Evolutionary conservation across 2,329 filamentous ascomycete species (phyloP).

Genomic region (Lachnellula hyalina): DNA sequence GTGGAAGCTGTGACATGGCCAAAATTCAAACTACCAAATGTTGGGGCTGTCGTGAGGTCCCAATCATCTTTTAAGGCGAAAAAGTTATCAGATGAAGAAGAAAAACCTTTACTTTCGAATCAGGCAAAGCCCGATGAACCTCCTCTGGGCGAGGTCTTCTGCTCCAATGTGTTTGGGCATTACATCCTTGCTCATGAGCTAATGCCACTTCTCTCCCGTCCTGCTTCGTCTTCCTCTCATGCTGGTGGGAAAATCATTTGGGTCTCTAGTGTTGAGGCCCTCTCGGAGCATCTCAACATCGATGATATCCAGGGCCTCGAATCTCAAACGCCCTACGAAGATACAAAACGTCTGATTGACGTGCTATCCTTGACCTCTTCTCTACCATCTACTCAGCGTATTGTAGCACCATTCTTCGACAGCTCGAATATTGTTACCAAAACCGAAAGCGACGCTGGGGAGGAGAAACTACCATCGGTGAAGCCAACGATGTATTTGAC

Average conservation of each 20-base stretch:
- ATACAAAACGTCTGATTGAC: constrained; percentile 82
- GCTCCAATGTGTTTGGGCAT: constrained; percentile 91
- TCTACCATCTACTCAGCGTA: constrained; percentile 57
- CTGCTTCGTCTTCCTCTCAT: constrained; percentile 19
- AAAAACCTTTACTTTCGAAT: constrained; percentile 21
- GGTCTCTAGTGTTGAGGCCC: constrained; percentile 76
- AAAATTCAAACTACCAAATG: constrained; percentile 60
- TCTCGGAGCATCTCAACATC: constrained; percentile 45
- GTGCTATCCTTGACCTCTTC: constrained; percentile 68
- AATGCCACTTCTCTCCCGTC: constrained; percentile 58
- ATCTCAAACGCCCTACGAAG: constrained; percentile 66
- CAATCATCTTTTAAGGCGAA: constrained; percentile 37
- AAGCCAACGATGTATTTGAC: constrained; percentile 67
- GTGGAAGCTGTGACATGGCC: constrained; percentile 71
- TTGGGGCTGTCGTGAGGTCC: constrained; percentile 48
- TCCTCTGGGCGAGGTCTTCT: constrained; percentile 74
- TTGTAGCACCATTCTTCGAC: constrained; percentile 52
- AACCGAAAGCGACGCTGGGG: constrained; percentile 18
- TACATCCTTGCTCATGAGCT: constrained; percentile 83
- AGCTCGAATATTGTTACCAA: constrained; percentile 24
- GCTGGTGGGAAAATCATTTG: constrained; percentile 60
- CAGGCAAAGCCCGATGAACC: constrained; percentile 41
- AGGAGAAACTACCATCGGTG: constrained; percentile 13
- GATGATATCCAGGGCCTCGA: constrained; percentile 72
- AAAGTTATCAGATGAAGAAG: constrained; percentile 19